A percentile compares a stretch with the other conserved stretches of the same genome.
phyloP scores from a whole-genome alignment of 78 protist species.

The Cavenderia fasciculata region DNA sequence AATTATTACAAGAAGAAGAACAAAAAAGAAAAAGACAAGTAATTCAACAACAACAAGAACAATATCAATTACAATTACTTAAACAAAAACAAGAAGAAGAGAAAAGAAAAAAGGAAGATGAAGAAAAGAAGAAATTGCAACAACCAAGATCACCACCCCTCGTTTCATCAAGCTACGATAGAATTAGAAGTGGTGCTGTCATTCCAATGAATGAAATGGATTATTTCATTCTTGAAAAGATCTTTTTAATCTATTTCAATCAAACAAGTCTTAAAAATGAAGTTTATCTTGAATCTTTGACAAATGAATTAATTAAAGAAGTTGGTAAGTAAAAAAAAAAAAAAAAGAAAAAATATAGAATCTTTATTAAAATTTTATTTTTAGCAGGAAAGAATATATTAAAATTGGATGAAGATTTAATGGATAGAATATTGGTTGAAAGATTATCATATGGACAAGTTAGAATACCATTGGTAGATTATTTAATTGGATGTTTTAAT shows the following conservation, averaged over 20 bases:
- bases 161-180: background rate
- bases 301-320: conserved; percentile 16
- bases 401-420: background rate
- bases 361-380: no score
- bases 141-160: conserved; percentile 1
- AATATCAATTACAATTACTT: background rate
- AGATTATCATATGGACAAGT: conserved; percentile 26
- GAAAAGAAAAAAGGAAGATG: no score
- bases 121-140: no score
- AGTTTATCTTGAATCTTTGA: conserved; percentile 21
- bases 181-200: conserved; percentile 34
- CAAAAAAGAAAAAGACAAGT: background rate
- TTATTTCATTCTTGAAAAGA: conserved; percentile 46
- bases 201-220: conserved; percentile 63
- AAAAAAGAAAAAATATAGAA: no score
- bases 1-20: background rate
- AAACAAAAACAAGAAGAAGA: background rate
- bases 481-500: conserved; percentile 19
- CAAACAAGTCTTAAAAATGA: conserved; percentile 12
- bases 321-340: background rate
- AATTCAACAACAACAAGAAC: conserved; percentile 15
- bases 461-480: conserved; percentile 36
- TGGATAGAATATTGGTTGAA: conserved; percentile 60
- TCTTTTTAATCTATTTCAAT: conserved; percentile 30
- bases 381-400: background rate